A percentile compares a stretch with the other conserved stretches of the same genome.
phyloP scores from a whole-genome alignment of 1,284 basidiomycete genomes.

The Phellopilus nigrolimitatus region DNA sequence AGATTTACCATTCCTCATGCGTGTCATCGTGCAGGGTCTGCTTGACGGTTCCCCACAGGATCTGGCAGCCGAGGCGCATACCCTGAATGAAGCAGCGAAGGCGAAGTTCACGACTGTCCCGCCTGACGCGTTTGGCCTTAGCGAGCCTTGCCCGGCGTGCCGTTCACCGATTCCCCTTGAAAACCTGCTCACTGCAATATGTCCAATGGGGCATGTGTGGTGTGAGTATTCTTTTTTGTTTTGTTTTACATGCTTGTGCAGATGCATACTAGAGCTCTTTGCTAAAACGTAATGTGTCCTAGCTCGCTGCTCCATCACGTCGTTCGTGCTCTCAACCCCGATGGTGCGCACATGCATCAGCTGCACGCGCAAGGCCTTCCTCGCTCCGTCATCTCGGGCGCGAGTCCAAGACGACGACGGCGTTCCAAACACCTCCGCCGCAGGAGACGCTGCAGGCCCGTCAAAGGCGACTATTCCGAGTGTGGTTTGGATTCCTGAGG shows the following conservation, averaged over 20 bases:
- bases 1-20: slow-evolving; percentile 20
- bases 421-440: background rate
- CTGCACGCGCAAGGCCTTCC: slow-evolving; percentile 65
- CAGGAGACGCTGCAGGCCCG: background rate
- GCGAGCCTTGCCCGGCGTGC: slow-evolving; percentile 69
- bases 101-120: slow-evolving; percentile 6
- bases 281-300: too few species aligned
- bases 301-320: slow-evolving; percentile 70
- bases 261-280: too few species aligned
- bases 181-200: slow-evolving; percentile 53
- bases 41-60: slow-evolving; percentile 14
- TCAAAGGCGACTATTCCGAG: slow-evolving; percentile 18
- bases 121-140: slow-evolving; percentile 27
- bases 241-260: background rate
- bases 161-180: slow-evolving; percentile 48
- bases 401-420: background rate
- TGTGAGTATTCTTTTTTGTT: slow-evolving; percentile 34
- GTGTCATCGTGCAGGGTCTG: slow-evolving; percentile 18
- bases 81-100: slow-evolving; percentile 7
- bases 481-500: slow-evolving; percentile 38
- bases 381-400: slow-evolving; percentile 39
- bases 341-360: slow-evolving; percentile 65
- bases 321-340: slow-evolving; percentile 63
- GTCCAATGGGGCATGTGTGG: slow-evolving; percentile 66
- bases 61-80: slow-evolving; percentile 7